phyloP scores from a whole-genome alignment of 2,329 filamentous ascomycete species.

The Colletotrichum chrysophilum region DNA sequence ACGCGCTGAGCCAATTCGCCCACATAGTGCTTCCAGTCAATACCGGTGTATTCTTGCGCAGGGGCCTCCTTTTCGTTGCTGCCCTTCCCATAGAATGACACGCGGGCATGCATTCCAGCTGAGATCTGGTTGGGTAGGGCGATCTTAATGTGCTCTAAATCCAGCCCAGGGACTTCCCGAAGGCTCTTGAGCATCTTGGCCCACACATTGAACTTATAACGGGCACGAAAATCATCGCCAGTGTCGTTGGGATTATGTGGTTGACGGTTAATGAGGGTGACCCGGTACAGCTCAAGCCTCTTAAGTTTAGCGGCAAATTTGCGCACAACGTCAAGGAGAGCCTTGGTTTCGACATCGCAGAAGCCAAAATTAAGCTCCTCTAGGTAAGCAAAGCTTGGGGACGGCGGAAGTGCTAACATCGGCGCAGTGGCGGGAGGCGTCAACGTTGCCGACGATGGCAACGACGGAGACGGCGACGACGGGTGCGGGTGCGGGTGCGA shows the following conservation, averaged over 20 bases:
- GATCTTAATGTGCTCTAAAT: conserved; percentile 37
- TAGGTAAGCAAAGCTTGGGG: conserved; percentile 38
- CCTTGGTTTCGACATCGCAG: conserved; percentile 29
- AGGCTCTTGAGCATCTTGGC: conserved; percentile 35
- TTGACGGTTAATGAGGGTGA: conserved; percentile 31
- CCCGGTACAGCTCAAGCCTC: conserved; percentile 50
- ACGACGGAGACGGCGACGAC: neutral
- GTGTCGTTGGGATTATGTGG: neutral
- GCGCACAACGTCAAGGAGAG: conserved; percentile 38
- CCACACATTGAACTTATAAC: conserved; percentile 41
- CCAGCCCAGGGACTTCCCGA: conserved; percentile 31
- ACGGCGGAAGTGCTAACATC: conserved; percentile 12
- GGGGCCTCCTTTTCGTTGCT: neutral
- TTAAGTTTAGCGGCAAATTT: conserved; percentile 51
- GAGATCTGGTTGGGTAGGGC: conserved; percentile 29
- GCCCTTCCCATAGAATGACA: neutral
- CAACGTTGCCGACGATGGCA: neutral
- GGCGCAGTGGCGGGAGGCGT: neutral
- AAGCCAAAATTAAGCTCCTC: conserved; percentile 50
- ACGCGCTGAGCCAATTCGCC: conserved; percentile 28
- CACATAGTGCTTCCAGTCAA: conserved; percentile 40
- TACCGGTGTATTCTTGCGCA: conserved; percentile 34
- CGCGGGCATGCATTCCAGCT: neutral
- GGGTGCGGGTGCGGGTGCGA: neutral
- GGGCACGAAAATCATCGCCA: neutral